phyloP scores from a whole-genome alignment of 169 alveolate species.

The Toxoplasma gondii region DNA sequence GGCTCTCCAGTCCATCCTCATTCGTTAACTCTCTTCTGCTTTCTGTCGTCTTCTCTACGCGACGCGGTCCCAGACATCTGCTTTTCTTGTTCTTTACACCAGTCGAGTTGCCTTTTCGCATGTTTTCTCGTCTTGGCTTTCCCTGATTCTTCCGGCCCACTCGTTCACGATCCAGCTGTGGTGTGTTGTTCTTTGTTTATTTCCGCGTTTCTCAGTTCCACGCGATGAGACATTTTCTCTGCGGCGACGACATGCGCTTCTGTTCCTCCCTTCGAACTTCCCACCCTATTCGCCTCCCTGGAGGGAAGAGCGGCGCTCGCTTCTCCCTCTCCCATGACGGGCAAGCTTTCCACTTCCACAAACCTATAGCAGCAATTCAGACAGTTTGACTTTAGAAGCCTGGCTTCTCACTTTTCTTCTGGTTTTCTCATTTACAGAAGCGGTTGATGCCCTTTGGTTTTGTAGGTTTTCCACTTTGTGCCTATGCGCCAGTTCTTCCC shows the following conservation, averaged over 20 bases:
- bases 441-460: background rate
- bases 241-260: constrained; percentile 32
- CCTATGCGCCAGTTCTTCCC: too few relatives aligned
- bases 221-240: background rate
- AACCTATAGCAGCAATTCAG: background rate
- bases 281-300: constrained; percentile 9
- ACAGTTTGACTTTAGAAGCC: background rate
- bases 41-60: too few relatives aligned
- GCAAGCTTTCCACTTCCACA: background rate
- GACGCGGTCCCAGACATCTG: too few relatives aligned
- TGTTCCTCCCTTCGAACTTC: background rate
- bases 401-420: background rate
- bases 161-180: background rate
- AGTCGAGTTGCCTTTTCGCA: too few relatives aligned
- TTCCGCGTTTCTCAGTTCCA: background rate
- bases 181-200: background rate
- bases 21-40: too few relatives aligned
- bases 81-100: too few relatives aligned
- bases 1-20: too few relatives aligned
- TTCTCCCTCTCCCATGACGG: constrained; percentile 10
- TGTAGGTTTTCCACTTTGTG: background rate
- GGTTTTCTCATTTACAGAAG: background rate
- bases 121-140: too few relatives aligned
- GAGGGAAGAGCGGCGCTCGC: constrained; percentile 37
- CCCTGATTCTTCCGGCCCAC: too few relatives aligned